phyloP scores from a whole-genome alignment of 495 filamentous ascomycete species.

The Parathielavia appendiculata region DNA sequence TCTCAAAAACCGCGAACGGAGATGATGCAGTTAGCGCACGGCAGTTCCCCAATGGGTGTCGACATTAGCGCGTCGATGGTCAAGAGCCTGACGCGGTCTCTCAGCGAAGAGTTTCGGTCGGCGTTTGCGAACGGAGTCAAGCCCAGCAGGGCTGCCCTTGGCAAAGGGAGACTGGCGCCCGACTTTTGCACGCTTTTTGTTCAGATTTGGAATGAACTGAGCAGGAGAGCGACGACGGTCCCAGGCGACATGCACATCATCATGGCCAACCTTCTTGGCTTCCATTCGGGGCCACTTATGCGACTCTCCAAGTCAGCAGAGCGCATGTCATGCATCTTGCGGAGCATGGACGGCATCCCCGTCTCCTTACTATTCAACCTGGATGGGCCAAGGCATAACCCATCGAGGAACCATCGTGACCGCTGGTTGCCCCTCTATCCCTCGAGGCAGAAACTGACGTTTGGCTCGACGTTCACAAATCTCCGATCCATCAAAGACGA shows the following conservation, averaged over 20 bases:
- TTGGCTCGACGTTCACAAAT: slow-evolving; percentile 19
- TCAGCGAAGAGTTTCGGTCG: slow-evolving; percentile 18
- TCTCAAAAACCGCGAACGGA: not conserved
- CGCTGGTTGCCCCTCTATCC: slow-evolving; percentile 25
- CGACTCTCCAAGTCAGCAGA: slow-evolving; percentile 18
- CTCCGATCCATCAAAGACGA: slow-evolving; percentile 18
- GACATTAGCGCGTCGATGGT: slow-evolving; percentile 12
- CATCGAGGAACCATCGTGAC: slow-evolving; percentile 16
- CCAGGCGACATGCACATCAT: slow-evolving; percentile 24
- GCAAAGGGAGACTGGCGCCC: slow-evolving; percentile 5
- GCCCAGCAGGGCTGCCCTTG: slow-evolving; percentile 1
- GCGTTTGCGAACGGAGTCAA: slow-evolving; percentile 21
- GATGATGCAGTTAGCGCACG: slow-evolving; percentile 3
- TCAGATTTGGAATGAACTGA: slow-evolving; percentile 25
- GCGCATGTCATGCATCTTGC: slow-evolving; percentile 22
- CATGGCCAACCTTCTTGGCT: slow-evolving; percentile 21
- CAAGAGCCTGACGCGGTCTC: slow-evolving; percentile 11
- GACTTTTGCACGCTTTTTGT: slow-evolving; percentile 26
- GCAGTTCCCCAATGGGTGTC: slow-evolving; percentile 3
- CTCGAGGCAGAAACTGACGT: slow-evolving; percentile 13
- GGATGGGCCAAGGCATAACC: slow-evolving; percentile 15
- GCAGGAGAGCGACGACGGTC: slow-evolving; percentile 19
- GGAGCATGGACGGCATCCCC: slow-evolving; percentile 23
- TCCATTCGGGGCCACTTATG: slow-evolving; percentile 21
- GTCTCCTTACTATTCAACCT: slow-evolving; percentile 24